A percentile compares a stretch with the other conserved stretches of the same genome.
Evolutionary conservation across 2,329 filamentous ascomycete species (phyloP).

Genomic region (Pseudogymnoascus sp.): DNA sequence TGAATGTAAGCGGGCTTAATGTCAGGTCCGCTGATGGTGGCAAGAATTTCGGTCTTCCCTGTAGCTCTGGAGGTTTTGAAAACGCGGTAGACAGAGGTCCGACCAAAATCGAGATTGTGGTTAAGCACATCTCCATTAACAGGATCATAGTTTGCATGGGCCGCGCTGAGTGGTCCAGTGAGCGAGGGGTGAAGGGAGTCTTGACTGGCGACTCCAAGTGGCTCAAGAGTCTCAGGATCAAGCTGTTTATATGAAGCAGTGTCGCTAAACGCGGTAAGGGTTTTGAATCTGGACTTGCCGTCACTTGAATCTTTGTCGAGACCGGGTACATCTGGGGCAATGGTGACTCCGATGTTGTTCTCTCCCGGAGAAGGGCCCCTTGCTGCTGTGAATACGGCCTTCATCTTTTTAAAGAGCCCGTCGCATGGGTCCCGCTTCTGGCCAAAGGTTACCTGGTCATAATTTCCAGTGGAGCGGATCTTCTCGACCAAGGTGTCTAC

Average conservation of each 20-base stretch:
- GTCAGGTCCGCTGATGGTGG: slow-evolving; percentile 46
- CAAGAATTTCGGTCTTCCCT: slow-evolving; percentile 61
- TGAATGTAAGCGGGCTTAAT: slow-evolving; percentile 66
- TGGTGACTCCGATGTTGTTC: slow-evolving; percentile 55
- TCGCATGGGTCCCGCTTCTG: slow-evolving; percentile 67
- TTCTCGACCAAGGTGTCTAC: slow-evolving; percentile 53
- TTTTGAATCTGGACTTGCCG: slow-evolving; percentile 11
- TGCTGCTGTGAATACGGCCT: slow-evolving; percentile 43
- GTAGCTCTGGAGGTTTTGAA: slow-evolving; percentile 56
- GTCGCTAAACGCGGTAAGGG: slow-evolving; percentile 40
- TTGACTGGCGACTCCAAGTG: slow-evolving; percentile 56
- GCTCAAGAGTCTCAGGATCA: slow-evolving; percentile 64
- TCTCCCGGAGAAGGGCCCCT: slow-evolving; percentile 29
- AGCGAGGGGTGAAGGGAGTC: slow-evolving; percentile 56
- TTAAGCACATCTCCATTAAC: slow-evolving; percentile 70
- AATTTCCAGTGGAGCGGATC: slow-evolving; percentile 50
- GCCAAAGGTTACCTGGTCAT: slow-evolving; percentile 55
- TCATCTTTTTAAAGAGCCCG: slow-evolving; percentile 62
- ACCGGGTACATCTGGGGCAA: slow-evolving; percentile 57
- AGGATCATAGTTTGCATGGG: slow-evolving; percentile 66
- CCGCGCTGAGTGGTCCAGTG: slow-evolving; percentile 56
- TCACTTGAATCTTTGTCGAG: slow-evolving; percentile 26
- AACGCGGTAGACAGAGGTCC: slow-evolving; percentile 53
- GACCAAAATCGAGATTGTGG: slow-evolving; percentile 64
- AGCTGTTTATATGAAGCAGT: slow-evolving; percentile 48